Evolutionary conservation across 2,329 filamentous ascomycete genomes (phyloP), one percentile per base, ranked within the genome.

Genomic region (Paracoccidioides brasiliensis): DNA sequence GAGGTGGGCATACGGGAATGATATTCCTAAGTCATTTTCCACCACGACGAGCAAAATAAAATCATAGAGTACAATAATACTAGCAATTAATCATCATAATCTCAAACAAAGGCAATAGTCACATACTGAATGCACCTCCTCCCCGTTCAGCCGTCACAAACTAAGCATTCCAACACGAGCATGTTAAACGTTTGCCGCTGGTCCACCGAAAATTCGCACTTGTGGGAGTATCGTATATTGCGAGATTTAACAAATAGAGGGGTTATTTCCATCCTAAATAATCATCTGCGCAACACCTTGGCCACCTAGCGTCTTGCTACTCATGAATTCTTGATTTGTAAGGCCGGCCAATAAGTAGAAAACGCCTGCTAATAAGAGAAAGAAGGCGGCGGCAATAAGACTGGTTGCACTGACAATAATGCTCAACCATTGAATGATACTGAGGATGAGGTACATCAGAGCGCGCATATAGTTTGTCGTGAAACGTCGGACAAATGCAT

Each of bases 391-490:
- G 1, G 88, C 93, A 62, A 98, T 87, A 70, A 98, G 75, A 67
- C 84, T 88, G 52, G 84, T 88, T 8, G 80, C 70, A 49, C 73
- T 69, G 28, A 75, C 66, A 58, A 86, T 78, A 60, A 90, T 75
- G 69, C 88, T 94, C 57, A 95, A 75, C 81, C 88, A 97, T 72
- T 96, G 90, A 48, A 95, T 71, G 52, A 85, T 67, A 64, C 82
- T 86, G 86, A 97, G 91, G 69, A 81, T 74, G 56, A 75, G 73
- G 74, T 98, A 98, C 68, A 95, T 85, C 56, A 77, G 86, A 22
- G 91, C 91, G 73, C 93, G 90, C 84, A 93, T 94, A 77, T 90
- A 97, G 78, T 96, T 97, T 57, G 90, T 95, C 60, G 89, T 89
- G 77, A 98, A 88, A 67, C 82, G 85, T 72, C 91, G 90, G 72